Conservation (phyloP, 2,329 filamentous ascomycete species). For the Ustulina deusta region DNA sequence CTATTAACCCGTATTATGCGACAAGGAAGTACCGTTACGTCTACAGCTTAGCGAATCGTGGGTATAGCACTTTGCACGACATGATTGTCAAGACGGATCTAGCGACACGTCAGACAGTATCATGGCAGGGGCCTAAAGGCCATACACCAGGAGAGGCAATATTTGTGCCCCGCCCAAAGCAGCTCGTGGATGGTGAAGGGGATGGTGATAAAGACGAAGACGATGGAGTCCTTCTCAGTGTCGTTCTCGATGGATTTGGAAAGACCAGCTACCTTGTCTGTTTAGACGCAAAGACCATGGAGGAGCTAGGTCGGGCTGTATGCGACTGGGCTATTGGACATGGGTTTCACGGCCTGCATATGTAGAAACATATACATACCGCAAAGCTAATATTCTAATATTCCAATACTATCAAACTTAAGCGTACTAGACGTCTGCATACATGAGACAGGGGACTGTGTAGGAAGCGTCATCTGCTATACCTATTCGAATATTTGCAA, state of each 20-base stretch:
- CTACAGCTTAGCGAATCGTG: conserved; percentile 68
- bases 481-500: no score
- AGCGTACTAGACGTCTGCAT: background rate
- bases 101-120: conserved; percentile 60
- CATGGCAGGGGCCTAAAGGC: conserved; percentile 68
- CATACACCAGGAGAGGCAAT: conserved; percentile 78
- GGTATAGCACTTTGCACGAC: conserved; percentile 71
- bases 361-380: background rate
- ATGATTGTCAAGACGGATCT: conserved; percentile 75
- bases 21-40: conserved; percentile 69
- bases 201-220: conserved; percentile 63
- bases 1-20: conserved; percentile 69
- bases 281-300: conserved; percentile 71
- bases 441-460: background rate
- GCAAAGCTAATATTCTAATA: background rate
- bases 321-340: conserved; percentile 70
- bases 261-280: conserved; percentile 74
- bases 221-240: conserved; percentile 52
- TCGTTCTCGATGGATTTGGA: conserved; percentile 72
- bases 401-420: background rate
- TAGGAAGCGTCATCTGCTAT: background rate
- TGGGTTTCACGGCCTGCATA: conserved; percentile 73
- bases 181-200: conserved; percentile 34
- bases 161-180: conserved; percentile 67
- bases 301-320: conserved; percentile 73